These are phyloP conservation scores for Dioszegia hungarica DNA, from an alignment of 768 basidiomycete genomes.

Conservation along the genomic window DNA sequence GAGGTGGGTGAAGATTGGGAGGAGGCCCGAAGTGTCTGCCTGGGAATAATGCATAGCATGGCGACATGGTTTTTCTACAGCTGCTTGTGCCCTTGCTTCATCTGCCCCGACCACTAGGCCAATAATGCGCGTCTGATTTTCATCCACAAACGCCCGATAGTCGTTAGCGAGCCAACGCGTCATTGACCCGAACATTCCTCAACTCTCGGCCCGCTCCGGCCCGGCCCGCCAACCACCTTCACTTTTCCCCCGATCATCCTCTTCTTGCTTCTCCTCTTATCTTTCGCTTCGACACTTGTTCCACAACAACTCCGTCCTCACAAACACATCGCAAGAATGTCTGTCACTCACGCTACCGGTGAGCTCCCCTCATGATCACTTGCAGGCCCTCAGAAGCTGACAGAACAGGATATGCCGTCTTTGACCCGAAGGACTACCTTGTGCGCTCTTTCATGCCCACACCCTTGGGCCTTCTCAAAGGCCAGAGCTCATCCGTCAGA, in stretches of 20 bases:
- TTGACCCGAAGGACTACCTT: constrained; percentile 46
- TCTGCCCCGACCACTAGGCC: not conserved
- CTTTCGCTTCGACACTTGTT: not conserved
- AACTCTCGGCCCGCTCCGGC: not conserved
- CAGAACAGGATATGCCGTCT: constrained; percentile 39
- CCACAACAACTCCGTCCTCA: not conserved
- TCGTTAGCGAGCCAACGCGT: too few relatives aligned
- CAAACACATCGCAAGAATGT: constrained; percentile 8
- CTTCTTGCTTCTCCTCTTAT: not conserved
- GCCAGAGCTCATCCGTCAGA: constrained; percentile 11
- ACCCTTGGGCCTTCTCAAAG: too few relatives aligned
- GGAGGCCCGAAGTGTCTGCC: too few relatives aligned
- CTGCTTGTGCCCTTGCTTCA: too few relatives aligned
- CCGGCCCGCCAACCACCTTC: not conserved
- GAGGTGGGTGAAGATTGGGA: not conserved
- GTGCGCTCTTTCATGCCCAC: constrained; percentile 20
- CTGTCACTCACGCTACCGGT: constrained; percentile 42
- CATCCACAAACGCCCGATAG: too few relatives aligned
- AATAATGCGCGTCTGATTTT: too few relatives aligned
- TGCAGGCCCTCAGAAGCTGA: constrained; percentile 47
- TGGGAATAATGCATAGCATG: not conserved
- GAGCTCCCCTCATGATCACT: constrained; percentile 8
- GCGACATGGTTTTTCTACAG: not conserved
- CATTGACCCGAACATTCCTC: too few relatives aligned
- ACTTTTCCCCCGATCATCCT: not conserved